Base-by-base conservation (phyloP, 75 land plant genomes). In the Adiantum capillusveneris region DNA sequence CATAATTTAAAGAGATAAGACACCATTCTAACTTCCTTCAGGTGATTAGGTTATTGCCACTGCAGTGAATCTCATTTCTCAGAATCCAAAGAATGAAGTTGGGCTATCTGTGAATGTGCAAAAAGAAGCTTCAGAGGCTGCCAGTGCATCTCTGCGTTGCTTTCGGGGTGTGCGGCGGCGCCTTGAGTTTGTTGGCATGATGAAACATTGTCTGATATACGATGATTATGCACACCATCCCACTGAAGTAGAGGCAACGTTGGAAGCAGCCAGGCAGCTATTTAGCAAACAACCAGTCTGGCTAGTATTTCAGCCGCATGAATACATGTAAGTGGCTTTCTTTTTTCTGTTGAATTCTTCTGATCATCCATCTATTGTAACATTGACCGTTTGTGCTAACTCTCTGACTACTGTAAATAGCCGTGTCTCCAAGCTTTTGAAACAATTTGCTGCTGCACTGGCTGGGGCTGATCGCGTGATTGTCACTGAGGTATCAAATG, bases 221-320 rank as follows among this genome's bases (percentile, higher is more conserved):
- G 87, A 84, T 66, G 84, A 84, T 62, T 84, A 81, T 63, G 87
- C 87, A 14, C 84, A 84, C 50, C 87, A 84, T 71, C 87, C 87
- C 31, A 81, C 81, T 17, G 84, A 81, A 60, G 69, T 84, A 24
- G 57, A 65, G 37, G 78, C 84, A 39, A 70, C 66, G 45, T 70
- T 84, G 29, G 78, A 81, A 66, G 81, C 81, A 46, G 79, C 76
- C 19, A 75, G 81, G 0, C 78, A 78, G 46, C 71, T 56, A 25
- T 84, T 81, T 52, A 58, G 69, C 39, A 30, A 44, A 7, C 75
- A 65, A 42, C 27, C 73, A 34, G 31, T 84, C 29, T 78, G 78
- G 78, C 81, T 84, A 27, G 69, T 84, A 17, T 84, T 84, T 57
- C 84, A 84, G 52, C 87, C 87, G 11, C 87, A 84, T 60, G 75